Evolutionary conservation across 73 alveolate species (phyloP), one percentile per base, ranked within the genome.

Genomic region (Chromera velia): DNA sequence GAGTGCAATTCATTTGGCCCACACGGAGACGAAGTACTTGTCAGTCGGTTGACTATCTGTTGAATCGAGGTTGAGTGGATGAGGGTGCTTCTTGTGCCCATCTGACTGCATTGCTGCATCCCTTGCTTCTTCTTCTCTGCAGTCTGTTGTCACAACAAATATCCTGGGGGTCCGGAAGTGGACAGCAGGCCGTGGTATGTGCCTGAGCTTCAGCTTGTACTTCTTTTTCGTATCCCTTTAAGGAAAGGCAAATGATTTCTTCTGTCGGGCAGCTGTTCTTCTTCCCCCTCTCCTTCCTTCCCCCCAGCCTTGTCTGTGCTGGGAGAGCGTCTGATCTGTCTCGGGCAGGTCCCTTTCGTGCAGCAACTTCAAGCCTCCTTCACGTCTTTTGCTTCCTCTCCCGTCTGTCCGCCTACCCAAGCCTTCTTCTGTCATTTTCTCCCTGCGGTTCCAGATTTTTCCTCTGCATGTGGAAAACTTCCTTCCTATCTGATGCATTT

Each of bases 161-260:
- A 28, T 32, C 46, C 46, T 85, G 81, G 74, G 91, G 91, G 1
- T 26, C 88, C 1, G 91, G 91, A 45, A 81, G 88, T 74, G 88
- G 88, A 32, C 86, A 85, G 72, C 80, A 85, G 69, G 66, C 81
- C 0, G 89, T 82, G 73, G 71, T 84, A 26, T 84, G 82, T 28
- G 26, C 10, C 55, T 40, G 22, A 40, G 13, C 4, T 13, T 7
- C 22, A 40, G n/a, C n/a, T n/a, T n/a, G n/a, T n/a, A n/a, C n/a
- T n/a, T n/a, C n/a, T n/a, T n/a, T n/a, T n/a, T n/a, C n/a, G n/a
- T n/a, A n/a, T n/a, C n/a, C n/a, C n/a, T n/a, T n/a, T n/a, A n/a
- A n/a, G n/a, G n/a, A n/a, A n/a, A n/a, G n/a, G n/a, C n/a, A n/a
- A n/a, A n/a, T n/a, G n/a, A n/a, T n/a, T n/a, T n/a, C n/a, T n/a